Evolutionary conservation across 495 filamentous ascomycete genomes (phyloP), one percentile per base, ranked within the genome.

Genomic region (Trichoderma reesei): DNA sequence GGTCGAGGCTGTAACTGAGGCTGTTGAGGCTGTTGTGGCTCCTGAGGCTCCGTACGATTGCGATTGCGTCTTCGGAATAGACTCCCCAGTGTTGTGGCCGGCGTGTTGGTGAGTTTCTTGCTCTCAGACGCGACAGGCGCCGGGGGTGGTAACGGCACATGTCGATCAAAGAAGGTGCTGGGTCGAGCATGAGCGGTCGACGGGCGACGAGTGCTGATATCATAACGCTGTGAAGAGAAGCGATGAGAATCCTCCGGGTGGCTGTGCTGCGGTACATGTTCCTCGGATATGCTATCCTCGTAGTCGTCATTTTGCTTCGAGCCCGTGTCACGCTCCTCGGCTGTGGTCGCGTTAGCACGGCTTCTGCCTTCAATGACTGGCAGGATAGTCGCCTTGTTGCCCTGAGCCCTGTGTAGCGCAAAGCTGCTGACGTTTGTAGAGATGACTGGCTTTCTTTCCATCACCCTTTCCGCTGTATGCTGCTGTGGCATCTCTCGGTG

Each of bases 31-130:
- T 54, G 46, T 18, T 5, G 46, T 16, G 46, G 26, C 26, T 26
- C 46, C n/a, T 54, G 46, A 0, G n/a, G 46, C 26, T 56, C 51
- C 20, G 10, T 34, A 56, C 51, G 51, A 33, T 61, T 41, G 11
- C 59, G 61, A 46, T 63, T 63, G 18, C 61, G 61, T 14, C 61
- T 20, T 41, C 61, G 61, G 61, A 63, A 63, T 6, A 63, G 61
- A 5, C 8, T 63, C 9, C 61, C 61, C 5, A 63, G 41, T 11
- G 61, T 20, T n/a, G 61, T 42, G 14, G 51, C 20, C 18, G 51
- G 51, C 20, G 51, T 9, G 34, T 56, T 56, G 34, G 26, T 56
- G 13, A 34, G 33, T 10, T 56, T 56, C 11, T 34, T 56, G 26
- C 7, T 14, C 9, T 56, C 51, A 34, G 20, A 11, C 34, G 31